Percentiles rank a stretch among this genome's conserved stretches.
phyloP scores from a whole-genome alignment of 257 asterid genomes.

The Plectranthus barbatus region DNA sequence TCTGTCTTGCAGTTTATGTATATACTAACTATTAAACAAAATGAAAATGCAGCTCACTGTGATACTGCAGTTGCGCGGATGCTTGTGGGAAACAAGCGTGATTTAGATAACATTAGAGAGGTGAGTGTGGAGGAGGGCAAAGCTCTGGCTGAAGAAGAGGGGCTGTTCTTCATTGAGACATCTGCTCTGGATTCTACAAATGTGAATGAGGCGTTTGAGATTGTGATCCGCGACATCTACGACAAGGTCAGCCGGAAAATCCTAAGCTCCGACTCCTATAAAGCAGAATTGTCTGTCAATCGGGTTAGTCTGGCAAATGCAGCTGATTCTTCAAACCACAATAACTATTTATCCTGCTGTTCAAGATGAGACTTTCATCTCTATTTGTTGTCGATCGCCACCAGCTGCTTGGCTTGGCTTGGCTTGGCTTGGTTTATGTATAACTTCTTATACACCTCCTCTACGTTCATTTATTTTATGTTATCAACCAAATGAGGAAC shows the following conservation, averaged over 20 bases:
- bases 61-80: slow-evolving; percentile 56
- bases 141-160: slow-evolving; percentile 64
- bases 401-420: no score
- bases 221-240: slow-evolving; percentile 58
- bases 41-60: slow-evolving; percentile 47
- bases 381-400: no score
- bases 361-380: slow-evolving; percentile 45
- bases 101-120: slow-evolving; percentile 58
- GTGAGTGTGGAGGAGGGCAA: slow-evolving; percentile 63
- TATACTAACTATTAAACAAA: neutral
- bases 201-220: slow-evolving; percentile 57
- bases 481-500: no score
- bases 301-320: slow-evolving; percentile 34
- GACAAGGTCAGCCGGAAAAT: slow-evolving; percentile 53
- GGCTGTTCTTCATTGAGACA: slow-evolving; percentile 69
- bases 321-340: slow-evolving; percentile 53
- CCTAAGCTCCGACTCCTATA: slow-evolving; percentile 61
- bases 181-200: slow-evolving; percentile 70
- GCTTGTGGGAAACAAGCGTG: slow-evolving; percentile 79
- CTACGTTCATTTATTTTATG: no score
- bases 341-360: slow-evolving; percentile 40
- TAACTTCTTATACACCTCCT: no score
- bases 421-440: no score
- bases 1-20: no score
- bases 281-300: slow-evolving; percentile 54